These are phyloP conservation scores for Marasmius sp. DNA, from an alignment of 1,284 basidiomycete genomes.

Conservation along the genomic window DNA sequence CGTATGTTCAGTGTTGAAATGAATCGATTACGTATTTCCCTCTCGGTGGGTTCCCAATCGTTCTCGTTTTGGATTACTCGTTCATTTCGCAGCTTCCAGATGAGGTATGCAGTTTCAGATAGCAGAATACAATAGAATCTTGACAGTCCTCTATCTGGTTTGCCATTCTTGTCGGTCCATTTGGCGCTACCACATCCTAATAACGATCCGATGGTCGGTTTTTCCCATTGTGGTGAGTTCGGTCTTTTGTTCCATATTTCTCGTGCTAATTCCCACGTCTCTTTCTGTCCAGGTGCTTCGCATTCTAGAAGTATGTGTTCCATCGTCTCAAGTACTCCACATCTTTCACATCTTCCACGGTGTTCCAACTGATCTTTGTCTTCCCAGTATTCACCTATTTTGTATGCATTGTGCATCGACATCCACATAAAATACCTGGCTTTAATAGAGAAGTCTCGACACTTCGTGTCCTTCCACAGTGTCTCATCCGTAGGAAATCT, in stretches of 20 bases:
- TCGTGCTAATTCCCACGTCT: background rate
- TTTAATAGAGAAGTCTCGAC: background rate
- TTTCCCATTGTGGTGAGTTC: background rate
- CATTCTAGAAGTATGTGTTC: background rate
- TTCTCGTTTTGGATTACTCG: too few relatives aligned
- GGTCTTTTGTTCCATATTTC: background rate
- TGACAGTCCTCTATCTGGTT: background rate
- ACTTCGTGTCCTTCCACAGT: too few relatives aligned
- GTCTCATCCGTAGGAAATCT: too few relatives aligned
- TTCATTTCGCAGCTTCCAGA: slow-evolving; percentile 27
- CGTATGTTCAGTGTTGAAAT: too few relatives aligned
- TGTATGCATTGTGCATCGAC: background rate
- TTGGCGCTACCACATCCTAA: slow-evolving; percentile 9
- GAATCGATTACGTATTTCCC: too few relatives aligned
- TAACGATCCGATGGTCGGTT: background rate
- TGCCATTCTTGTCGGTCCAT: background rate
- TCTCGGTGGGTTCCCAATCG: too few relatives aligned
- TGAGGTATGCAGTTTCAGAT: slow-evolving; percentile 20
- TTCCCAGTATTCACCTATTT: background rate
- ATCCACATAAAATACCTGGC: background rate
- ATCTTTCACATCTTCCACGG: background rate
- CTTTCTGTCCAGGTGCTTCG: background rate
- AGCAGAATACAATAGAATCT: slow-evolving; percentile 20
- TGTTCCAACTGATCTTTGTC: background rate
- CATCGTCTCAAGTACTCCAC: background rate